These are phyloP conservation scores for Quercus wislizeni DNA, from an alignment of 306 rosid species.

Conservation along the genomic window DNA sequence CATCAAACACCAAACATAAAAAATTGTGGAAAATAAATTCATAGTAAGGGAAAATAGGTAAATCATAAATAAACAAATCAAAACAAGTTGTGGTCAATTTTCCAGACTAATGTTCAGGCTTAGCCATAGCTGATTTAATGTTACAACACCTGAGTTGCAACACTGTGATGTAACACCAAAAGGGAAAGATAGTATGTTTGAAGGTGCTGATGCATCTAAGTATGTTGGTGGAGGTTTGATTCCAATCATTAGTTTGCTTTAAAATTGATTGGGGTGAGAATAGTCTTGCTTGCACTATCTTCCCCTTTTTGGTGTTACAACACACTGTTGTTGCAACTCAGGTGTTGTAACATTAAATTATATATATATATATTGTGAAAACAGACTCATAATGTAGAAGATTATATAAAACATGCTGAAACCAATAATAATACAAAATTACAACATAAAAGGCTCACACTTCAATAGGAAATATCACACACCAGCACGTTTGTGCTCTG, in stretches of 20 bases:
- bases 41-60: not conserved
- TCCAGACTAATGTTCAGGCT: not conserved
- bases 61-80: not conserved
- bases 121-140: not conserved
- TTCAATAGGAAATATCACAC: not conserved
- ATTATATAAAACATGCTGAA: not conserved
- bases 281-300: not conserved
- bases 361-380: not conserved
- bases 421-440: not conserved
- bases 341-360: not conserved
- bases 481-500: conserved; percentile 80
- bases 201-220: too few species aligned
- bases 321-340: not conserved
- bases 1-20: not conserved
- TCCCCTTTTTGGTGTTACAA: not conserved
- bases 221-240: too few species aligned
- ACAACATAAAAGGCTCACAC: not conserved
- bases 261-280: too few species aligned
- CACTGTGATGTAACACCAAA: not conserved
- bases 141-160: not conserved
- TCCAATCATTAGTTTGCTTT: too few species aligned
- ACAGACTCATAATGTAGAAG: not conserved
- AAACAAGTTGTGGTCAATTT: not conserved
- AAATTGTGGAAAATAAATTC: not conserved
- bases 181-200: not conserved